phyloP scores from a whole-genome alignment of 306 rosid species.

The Casuarina cunninghamiana region DNA sequence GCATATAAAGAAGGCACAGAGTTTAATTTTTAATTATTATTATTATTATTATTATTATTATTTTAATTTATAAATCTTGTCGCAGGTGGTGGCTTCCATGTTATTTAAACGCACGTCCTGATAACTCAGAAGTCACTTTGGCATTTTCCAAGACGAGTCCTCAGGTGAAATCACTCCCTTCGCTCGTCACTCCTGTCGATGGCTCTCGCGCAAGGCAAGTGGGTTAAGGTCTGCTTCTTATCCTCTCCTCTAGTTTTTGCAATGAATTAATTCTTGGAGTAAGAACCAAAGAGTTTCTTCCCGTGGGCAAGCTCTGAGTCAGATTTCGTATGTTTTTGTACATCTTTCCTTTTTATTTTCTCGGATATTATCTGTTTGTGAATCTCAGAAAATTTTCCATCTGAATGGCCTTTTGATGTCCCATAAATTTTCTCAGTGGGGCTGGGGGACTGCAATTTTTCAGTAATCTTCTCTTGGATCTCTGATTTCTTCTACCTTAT shows the following conservation, averaged over 20 bases:
- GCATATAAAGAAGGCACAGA: not conserved
- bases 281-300: not conserved
- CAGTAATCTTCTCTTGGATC: not conserved
- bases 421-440: no score
- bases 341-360: not conserved
- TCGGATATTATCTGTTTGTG: not conserved
- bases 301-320: not conserved
- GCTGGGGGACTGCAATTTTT: not conserved
- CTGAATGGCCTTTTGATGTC: no score
- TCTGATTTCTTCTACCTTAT: not conserved
- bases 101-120: not conserved
- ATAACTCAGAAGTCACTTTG: not conserved
- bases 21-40: no score
- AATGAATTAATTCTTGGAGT: not conserved
- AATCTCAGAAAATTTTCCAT: not conserved
- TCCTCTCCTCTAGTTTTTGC: not conserved
- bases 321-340: not conserved
- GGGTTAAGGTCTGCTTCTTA: constrained; percentile 62
- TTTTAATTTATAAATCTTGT: no score
- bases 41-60: no score
- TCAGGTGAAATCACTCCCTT: not conserved
- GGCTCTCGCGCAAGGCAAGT: constrained; percentile 57
- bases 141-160: not conserved
- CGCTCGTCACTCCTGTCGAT: constrained; percentile 29
- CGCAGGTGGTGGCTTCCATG: no score